Conservation (phyloP, 164 flowering plant genomes). For the Liquidambar formosana region DNA sequence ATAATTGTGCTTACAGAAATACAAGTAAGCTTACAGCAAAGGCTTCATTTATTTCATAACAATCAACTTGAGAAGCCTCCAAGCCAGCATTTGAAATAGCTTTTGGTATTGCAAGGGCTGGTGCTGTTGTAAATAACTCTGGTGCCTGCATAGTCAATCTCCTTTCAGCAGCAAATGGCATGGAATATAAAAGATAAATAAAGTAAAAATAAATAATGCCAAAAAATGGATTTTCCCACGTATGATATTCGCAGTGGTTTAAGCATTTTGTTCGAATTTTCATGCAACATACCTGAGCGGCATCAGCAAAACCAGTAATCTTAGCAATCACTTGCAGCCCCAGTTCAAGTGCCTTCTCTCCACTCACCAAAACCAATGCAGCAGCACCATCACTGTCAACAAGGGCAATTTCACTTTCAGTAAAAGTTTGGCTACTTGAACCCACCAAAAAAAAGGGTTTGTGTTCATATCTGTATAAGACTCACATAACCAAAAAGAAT, state of each 20-base stretch:
- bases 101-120: constrained; percentile 95
- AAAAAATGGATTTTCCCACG: neutral
- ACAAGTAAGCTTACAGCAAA: constrained; percentile 62
- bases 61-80: constrained; percentile 82
- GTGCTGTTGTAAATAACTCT: constrained; percentile 87
- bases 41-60: constrained; percentile 95
- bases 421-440: neutral
- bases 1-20: neutral
- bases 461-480: neutral
- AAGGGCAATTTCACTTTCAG: constrained; percentile 5
- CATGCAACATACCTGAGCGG: constrained; percentile 80
- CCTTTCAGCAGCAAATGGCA: constrained; percentile 7
- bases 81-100: constrained; percentile 85
- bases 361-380: constrained; percentile 84
- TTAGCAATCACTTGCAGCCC: constrained; percentile 80
- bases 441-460: too few relatives aligned
- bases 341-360: constrained; percentile 63
- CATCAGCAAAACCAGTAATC: constrained; percentile 83
- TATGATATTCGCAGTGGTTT: neutral
- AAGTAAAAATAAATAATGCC: neutral
- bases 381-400: constrained; percentile 82
- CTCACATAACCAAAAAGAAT: constrained; percentile 1
- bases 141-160: constrained; percentile 66
- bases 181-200: neutral
- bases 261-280: neutral